Conservation (phyloP, 169 alveolate species). For the Babesia gibsoni region DNA sequence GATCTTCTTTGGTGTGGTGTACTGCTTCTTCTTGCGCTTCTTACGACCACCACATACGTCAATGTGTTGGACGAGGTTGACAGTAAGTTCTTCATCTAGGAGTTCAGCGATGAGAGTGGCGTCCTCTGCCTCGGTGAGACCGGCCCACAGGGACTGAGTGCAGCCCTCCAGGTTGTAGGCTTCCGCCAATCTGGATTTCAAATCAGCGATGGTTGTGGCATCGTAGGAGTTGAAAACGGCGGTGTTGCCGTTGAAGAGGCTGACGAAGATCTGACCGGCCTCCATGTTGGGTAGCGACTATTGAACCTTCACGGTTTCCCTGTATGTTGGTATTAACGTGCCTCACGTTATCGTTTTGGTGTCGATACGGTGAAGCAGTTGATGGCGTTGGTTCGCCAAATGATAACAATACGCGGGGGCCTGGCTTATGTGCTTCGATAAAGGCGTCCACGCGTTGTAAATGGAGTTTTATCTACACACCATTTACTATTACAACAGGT, state of each 20-base stretch:
- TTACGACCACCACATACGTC: conserved; percentile 87
- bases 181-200: conserved; percentile 23
- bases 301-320: conserved; percentile 10
- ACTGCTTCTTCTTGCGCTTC: conserved; percentile 90
- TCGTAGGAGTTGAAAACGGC: conserved; percentile 39
- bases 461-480: not conserved
- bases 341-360: not conserved
- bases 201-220: conserved; percentile 37
- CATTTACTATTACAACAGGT: not conserved
- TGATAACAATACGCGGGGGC: not conserved
- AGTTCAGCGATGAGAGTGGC: conserved; percentile 34
- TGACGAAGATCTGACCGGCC: conserved; percentile 53
- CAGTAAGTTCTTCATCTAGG: conserved; percentile 4
- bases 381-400: not conserved
- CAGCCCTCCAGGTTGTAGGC: not conserved
- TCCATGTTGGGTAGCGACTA: conserved; percentile 28
- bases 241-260: conserved; percentile 59
- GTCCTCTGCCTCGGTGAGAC: conserved; percentile 50
- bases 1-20: conserved; percentile 90
- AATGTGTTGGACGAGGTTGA: conserved; percentile 46
- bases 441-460: not conserved
- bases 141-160: conserved; percentile 52
- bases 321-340: not conserved
- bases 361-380: not conserved
- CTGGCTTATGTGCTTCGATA: not conserved